Percentiles rank a stretch among this genome's conserved stretches.
Evolutionary conservation across 257 asterid genomes (phyloP).

Genomic region (Nicotiana otophora): DNA sequence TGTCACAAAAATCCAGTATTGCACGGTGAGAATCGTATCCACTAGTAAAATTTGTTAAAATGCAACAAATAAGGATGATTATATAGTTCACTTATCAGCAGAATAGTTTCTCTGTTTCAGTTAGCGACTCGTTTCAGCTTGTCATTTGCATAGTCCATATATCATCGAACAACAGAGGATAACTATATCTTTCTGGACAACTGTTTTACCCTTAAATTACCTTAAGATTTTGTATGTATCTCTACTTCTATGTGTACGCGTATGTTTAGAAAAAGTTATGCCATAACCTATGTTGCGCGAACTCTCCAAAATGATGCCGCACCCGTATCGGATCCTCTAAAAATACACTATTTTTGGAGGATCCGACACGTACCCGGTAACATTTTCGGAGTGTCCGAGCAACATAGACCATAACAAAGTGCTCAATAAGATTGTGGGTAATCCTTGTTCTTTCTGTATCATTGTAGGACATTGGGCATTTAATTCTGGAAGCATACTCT

Average conservation of each 20-base stretch:
- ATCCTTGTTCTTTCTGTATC: background rate
- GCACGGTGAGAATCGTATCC: slow-evolving; percentile 49
- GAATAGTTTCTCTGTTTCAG: background rate
- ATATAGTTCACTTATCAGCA: background rate
- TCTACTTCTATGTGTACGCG: background rate
- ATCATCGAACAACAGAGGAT: background rate
- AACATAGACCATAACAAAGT: background rate
- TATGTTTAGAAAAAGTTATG: background rate
- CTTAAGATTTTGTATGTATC: background rate
- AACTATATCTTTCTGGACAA: no score
- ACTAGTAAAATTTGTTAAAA: background rate
- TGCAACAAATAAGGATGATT: background rate
- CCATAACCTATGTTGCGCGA: no score
- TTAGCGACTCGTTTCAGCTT: background rate
- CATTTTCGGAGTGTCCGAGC: no score
- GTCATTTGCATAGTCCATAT: background rate
- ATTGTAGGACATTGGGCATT: slow-evolving; percentile 71
- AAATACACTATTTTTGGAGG: no score
- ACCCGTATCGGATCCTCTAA: no score
- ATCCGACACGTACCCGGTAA: no score
- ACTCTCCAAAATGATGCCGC: no score
- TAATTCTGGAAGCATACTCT: slow-evolving; percentile 85
- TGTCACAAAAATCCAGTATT: slow-evolving; percentile 60
- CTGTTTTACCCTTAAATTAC: background rate
- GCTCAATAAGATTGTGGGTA: background rate